Base-by-base conservation (phyloP, 2,329 filamentous ascomycete species). In the Pseudogymnoascus sp. region DNA sequence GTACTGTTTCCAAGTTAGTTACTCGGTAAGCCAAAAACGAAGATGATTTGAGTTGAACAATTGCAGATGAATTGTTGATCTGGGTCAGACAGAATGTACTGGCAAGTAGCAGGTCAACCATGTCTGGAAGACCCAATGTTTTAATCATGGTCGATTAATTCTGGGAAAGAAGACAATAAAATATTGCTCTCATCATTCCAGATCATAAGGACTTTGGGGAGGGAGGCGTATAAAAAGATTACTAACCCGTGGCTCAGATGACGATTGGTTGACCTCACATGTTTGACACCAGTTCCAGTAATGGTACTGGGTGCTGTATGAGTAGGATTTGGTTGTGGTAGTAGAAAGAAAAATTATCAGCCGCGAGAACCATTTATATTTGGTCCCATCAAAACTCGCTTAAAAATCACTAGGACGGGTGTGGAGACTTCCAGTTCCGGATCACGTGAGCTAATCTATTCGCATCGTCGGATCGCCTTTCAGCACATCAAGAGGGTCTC, bases 111-210 rank as follows among this genome's bases (percentile, higher is more conserved):
- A 89, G 85, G 83, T 80, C 73, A 71, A 74, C 78, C 71, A 71
- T 76, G 76, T 72, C 77, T 73, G 75, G 75, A 75, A 76, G 71
- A 77, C 83, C 85, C 85, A 83, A 78, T 77, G 77, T 71, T 77
- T 85, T 89, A 85, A 83, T 90, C 88, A 92, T 86, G 85, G 86
- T 84, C 88, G 88, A 90, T 81, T 92, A 86, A 77, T 86, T 80
- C 85, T 82, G 86, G 86, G 88, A 90, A 91, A 90, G 88, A 91
- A 91, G 88, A 87, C 79, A 78, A 74, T 77, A 78, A 79, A 75
- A 77, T 52, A 71, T 72, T 73, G 76, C 79, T 89, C 82, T 91
- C 88, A 91, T 90, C 87, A 85, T 81, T 76, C 75, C 74, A 72
- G 64, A 61, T 59, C 56, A 6, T 45, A 58, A 19, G 57, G 41